phyloP scores from a whole-genome alignment of 176 grass and related monocot species.

The Oryza australiensis region DNA sequence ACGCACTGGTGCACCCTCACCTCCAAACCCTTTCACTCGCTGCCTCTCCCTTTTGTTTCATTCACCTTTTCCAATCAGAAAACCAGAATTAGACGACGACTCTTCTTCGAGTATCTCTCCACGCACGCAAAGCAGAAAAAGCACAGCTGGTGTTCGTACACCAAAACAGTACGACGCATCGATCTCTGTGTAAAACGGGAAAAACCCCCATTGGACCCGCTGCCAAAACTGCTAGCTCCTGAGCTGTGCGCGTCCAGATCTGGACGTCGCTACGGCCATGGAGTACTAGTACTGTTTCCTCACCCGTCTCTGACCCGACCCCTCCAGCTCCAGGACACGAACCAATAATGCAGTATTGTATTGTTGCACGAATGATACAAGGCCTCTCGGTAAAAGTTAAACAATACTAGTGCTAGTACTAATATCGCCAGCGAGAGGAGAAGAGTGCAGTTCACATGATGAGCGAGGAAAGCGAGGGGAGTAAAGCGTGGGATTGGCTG shows the following conservation, averaged over 20 bases:
- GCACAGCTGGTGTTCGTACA: not conserved
- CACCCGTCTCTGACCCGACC: too few relatives aligned
- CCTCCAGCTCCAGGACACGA: too few relatives aligned
- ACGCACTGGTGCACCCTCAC: not conserved
- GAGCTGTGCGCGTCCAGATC: constrained; percentile 32
- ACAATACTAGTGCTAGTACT: not conserved
- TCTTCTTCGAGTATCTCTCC: too few relatives aligned
- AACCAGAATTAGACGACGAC: not conserved
- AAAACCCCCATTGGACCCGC: not conserved
- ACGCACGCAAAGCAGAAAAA: not conserved
- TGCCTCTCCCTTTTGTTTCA: not conserved
- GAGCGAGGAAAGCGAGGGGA: not conserved
- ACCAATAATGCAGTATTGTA: not conserved
- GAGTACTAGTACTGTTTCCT: too few relatives aligned
- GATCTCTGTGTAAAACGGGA: not conserved
- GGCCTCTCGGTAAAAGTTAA: not conserved
- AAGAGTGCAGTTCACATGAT: not conserved
- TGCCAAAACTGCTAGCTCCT: not conserved
- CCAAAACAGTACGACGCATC: not conserved
- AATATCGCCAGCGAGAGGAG: too few relatives aligned
- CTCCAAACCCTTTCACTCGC: not conserved
- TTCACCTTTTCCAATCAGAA: not conserved
- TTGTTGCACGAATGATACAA: not conserved
- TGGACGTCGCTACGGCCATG: not conserved
- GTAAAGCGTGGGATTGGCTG: not conserved